phyloP scores from a whole-genome alignment of 257 asterid genomes.

The Dorcoceras hygrometricum region DNA sequence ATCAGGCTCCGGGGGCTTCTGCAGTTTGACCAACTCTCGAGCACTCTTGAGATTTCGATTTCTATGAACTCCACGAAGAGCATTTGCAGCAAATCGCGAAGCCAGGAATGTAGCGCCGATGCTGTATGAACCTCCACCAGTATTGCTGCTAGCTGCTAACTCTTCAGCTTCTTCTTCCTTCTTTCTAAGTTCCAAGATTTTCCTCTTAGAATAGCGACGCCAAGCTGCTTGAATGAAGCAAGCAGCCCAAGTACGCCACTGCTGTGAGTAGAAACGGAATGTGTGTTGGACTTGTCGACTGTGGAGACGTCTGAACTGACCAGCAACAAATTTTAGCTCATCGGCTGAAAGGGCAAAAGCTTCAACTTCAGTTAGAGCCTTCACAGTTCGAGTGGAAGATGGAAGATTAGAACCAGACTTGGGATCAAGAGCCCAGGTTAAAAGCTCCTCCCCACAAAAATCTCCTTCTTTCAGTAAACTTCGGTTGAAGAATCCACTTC shows the following conservation, averaged over 20 bases:
- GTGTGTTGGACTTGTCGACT: constrained; percentile 98
- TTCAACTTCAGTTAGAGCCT: constrained; percentile 80
- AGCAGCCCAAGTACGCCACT: constrained; percentile 99
- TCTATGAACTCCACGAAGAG: constrained; percentile 82
- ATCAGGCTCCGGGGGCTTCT: constrained; percentile 93
- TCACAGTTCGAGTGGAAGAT: constrained; percentile 90
- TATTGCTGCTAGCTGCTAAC: constrained; percentile 36
- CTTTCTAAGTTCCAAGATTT: constrained; percentile 59
- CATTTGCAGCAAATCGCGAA: constrained; percentile 77
- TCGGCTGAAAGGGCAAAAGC: constrained; percentile 90
- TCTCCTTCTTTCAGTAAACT: constrained; percentile 83
- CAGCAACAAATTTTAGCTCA: constrained; percentile 85
- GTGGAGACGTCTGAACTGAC: constrained; percentile 96
- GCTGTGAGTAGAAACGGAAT: constrained; percentile 95
- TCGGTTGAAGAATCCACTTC: constrained; percentile 95
- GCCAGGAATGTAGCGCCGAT: constrained; percentile 87
- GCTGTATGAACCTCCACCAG: constrained; percentile 57
- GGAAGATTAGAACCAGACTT: constrained; percentile 88
- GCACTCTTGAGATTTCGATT: constrained; percentile 86
- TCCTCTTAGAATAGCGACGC: constrained; percentile 82
- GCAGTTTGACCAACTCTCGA: constrained; percentile 72
- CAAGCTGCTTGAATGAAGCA: constrained; percentile 97
- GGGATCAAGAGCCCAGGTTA: constrained; percentile 96
- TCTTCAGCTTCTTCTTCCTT: constrained; percentile 73
- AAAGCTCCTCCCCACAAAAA: constrained; percentile 97